Evolutionary conservation across 768 basidiomycete genomes (phyloP).

Genomic region (Erythrobasidium yunnanense): DNA sequence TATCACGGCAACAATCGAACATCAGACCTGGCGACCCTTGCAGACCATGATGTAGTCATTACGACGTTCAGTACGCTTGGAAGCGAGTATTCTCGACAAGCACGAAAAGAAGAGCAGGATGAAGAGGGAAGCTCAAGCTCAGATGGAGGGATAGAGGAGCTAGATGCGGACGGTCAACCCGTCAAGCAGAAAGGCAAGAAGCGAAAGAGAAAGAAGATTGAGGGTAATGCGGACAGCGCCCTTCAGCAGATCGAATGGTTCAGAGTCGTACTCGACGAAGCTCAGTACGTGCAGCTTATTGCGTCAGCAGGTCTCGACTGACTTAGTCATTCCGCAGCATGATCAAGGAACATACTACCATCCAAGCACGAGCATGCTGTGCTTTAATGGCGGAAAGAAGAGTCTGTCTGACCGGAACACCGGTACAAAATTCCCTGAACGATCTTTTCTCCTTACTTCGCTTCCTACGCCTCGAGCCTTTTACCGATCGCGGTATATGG

Average conservation of each 20-base stretch:
- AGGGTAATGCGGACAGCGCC: conserved; percentile 59
- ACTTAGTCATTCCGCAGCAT: conserved; percentile 49
- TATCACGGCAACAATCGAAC: conserved; percentile 87
- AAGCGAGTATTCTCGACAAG: conserved; percentile 86
- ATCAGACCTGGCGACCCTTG: conserved; percentile 72
- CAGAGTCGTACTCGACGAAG: conserved; percentile 38
- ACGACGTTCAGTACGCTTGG: conserved; percentile 94
- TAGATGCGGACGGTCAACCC: conserved; percentile 59
- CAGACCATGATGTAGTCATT: conserved; percentile 92
- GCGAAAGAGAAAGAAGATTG: conserved; percentile 60
- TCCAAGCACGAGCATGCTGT: conserved; percentile 88
- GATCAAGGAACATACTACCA: conserved; percentile 90
- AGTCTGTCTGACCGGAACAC: conserved; percentile 90
- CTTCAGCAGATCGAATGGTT: conserved; percentile 95
- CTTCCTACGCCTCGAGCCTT: conserved; percentile 79
- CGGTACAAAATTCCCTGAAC: conserved; percentile 97
- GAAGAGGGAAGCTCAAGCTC: conserved; percentile 42
- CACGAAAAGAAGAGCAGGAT: conserved; percentile 54
- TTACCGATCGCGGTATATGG: conserved; percentile 88
- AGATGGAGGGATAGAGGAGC: conserved; percentile 57
- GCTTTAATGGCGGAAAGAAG: conserved; percentile 87
- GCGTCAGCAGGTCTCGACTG: background rate
- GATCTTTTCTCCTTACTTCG: conserved; percentile 95
- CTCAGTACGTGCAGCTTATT: conserved; percentile 34
- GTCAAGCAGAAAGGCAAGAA: conserved; percentile 51